Percentiles rank a stretch among this genome's conserved stretches.
Evolutionary conservation across 1,284 basidiomycete species (phyloP).

Genomic region (Austroboletus niveus): DNA sequence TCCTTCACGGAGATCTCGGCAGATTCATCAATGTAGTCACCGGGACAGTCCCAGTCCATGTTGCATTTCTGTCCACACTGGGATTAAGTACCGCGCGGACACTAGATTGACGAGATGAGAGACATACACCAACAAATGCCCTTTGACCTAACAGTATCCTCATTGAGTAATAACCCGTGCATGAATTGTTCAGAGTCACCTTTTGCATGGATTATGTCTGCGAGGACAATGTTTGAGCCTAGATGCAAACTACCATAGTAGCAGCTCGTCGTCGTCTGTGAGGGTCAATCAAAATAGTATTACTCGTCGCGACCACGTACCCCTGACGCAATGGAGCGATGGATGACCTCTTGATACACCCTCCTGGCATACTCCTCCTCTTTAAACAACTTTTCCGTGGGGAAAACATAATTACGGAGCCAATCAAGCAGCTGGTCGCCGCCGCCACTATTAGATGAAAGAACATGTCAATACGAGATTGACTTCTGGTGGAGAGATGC

Average conservation of each 20-base stretch:
- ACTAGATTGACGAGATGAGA: neutral
- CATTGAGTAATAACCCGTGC: neutral
- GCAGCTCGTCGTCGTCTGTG: slow-evolving; percentile 87
- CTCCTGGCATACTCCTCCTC: slow-evolving; percentile 66
- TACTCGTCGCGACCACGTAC: slow-evolving; percentile 43
- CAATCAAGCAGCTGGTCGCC: slow-evolving; percentile 85
- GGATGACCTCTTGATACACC: slow-evolving; percentile 73
- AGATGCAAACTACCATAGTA: slow-evolving; percentile 88
- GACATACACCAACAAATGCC: slow-evolving; percentile 75
- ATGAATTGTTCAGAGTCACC: slow-evolving; percentile 41
- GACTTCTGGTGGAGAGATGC: slow-evolving; percentile 17
- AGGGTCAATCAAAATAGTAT: neutral
- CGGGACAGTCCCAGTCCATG: slow-evolving; percentile 78
- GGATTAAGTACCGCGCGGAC: neutral
- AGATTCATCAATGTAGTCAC: slow-evolving; percentile 71
- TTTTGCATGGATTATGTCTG: slow-evolving; percentile 64
- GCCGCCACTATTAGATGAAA: slow-evolving; percentile 50
- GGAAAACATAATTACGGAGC: slow-evolving; percentile 85
- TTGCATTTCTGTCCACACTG: slow-evolving; percentile 73
- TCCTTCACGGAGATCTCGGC: slow-evolving; percentile 53
- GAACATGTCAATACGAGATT: neutral
- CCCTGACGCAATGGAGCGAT: slow-evolving; percentile 72
- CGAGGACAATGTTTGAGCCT: slow-evolving; percentile 76
- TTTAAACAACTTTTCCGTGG: slow-evolving; percentile 73
- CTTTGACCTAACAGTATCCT: slow-evolving; percentile 64